Conservation (phyloP, 495 filamentous ascomycete species). For the Stereocaulon alpinum region DNA sequence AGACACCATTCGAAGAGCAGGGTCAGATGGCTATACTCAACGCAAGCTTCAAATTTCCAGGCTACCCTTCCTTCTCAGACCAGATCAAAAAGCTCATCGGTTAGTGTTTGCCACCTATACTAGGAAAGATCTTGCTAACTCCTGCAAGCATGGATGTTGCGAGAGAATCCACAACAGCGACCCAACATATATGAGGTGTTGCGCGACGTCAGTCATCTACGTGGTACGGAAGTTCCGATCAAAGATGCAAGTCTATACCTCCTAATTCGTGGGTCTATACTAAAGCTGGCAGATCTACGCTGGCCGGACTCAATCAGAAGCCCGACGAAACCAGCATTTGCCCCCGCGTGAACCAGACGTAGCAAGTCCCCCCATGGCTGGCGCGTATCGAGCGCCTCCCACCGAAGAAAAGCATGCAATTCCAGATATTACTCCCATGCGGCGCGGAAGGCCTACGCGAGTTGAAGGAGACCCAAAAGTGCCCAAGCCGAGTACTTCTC, state of each 20-base stretch:
- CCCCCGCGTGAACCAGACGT: conserved; percentile 43
- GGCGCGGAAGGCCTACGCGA: conserved; percentile 70
- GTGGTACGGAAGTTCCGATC: conserved; percentile 78
- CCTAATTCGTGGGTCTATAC: conserved; percentile 1
- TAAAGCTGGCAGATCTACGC: conserved; percentile 63
- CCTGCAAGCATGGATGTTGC: conserved; percentile 73
- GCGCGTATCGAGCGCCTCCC: conserved; percentile 57
- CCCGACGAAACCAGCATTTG: conserved; percentile 50
- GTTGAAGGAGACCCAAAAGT: conserved; percentile 32
- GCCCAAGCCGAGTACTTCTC: conserved; percentile 63
- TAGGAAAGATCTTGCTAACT: conserved; percentile 8
- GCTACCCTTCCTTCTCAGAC: conserved; percentile 80
- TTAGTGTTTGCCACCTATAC: conserved; percentile 34
- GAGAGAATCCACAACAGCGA: conserved; percentile 67
- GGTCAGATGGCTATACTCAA: conserved; percentile 98
- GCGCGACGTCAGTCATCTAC: conserved; percentile 75
- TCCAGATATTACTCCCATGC: conserved; percentile 91
- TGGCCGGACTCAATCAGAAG: conserved; percentile 52
- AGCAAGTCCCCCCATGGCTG: conserved; percentile 51
- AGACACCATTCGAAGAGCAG: conserved; percentile 94
- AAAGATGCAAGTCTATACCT: conserved; percentile 61
- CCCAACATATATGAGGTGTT: conserved; percentile 94
- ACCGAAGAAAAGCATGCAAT: conserved; percentile 57
- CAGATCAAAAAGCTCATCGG: conserved; percentile 84
- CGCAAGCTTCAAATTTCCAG: conserved; percentile 86